phyloP scores from a whole-genome alignment of 2,329 filamentous ascomycete species.

The Fusarium lyarnte region DNA sequence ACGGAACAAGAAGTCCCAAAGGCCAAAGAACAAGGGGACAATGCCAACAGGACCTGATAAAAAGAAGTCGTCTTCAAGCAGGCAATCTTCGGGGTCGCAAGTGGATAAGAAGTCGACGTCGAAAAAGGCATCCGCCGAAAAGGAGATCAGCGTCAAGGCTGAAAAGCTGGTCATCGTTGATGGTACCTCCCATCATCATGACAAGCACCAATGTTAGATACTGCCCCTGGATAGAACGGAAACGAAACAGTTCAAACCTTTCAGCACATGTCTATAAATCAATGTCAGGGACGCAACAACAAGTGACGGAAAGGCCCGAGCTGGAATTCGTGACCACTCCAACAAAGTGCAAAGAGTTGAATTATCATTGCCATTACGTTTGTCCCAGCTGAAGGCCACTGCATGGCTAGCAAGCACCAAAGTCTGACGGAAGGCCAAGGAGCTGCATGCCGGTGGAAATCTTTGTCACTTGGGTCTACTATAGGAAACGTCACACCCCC shows the following conservation, averaged over 20 bases:
- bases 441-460: background rate
- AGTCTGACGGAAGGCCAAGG: background rate
- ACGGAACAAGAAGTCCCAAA: constrained; percentile 14
- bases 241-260: background rate
- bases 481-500: background rate
- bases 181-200: constrained; percentile 26
- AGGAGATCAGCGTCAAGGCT: constrained; percentile 12
- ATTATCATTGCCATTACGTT: background rate
- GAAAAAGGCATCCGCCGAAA: constrained; percentile 12
- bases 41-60: constrained; percentile 16
- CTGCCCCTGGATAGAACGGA: background rate
- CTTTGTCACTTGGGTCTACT: background rate
- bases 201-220: constrained; percentile 1
- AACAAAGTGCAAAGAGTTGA: background rate
- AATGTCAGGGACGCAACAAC: background rate
- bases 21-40: constrained; percentile 25
- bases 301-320: background rate
- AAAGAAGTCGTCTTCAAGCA: constrained; percentile 23
- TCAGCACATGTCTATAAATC: background rate
- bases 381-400: background rate
- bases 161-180: constrained; percentile 30
- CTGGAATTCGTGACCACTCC: background rate
- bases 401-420: background rate
- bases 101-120: constrained; percentile 22
- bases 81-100: constrained; percentile 5